These are phyloP conservation scores for Dactylonectria macrodidyma DNA, from an alignment of 2,329 filamentous ascomycete genomes.

Conservation along the genomic window DNA sequence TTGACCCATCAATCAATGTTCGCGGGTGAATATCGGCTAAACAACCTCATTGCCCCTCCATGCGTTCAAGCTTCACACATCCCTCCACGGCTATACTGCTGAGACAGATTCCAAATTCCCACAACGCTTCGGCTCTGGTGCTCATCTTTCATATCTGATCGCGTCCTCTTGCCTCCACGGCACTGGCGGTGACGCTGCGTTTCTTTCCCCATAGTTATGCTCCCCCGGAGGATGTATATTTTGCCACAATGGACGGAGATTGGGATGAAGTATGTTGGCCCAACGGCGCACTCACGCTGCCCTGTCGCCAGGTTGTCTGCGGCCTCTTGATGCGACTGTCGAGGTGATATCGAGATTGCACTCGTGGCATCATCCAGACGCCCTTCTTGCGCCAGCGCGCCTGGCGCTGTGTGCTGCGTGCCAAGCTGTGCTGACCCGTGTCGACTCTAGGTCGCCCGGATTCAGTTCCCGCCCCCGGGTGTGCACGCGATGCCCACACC, in stretches of 20 bases:
- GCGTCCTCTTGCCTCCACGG: constrained; percentile 27
- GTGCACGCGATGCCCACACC: constrained; percentile 79
- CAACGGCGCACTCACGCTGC: constrained; percentile 27
- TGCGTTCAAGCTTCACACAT: constrained; percentile 40
- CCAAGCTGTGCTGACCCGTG: constrained; percentile 28
- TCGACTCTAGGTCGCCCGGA: constrained; percentile 77
- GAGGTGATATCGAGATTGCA: constrained; percentile 11
- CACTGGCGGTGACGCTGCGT: constrained; percentile 30
- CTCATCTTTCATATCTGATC: constrained; percentile 1
- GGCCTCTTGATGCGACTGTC: constrained; percentile 12
- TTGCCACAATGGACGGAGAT: constrained; percentile 74
- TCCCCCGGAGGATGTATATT: constrained; percentile 55
- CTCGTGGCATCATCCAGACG: constrained; percentile 4
- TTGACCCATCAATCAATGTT: background rate
- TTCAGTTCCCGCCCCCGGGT: constrained; percentile 84
- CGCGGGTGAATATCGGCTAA: constrained; percentile 46
- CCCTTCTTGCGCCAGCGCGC: background rate
- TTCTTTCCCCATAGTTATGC: constrained; percentile 49
- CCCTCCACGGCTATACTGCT: constrained; percentile 32
- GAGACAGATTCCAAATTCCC: constrained; percentile 25
- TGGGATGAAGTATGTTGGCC: constrained; percentile 74
- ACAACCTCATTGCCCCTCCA: constrained; percentile 46
- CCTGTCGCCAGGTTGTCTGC: constrained; percentile 1
- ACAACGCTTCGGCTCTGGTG: constrained; percentile 4
- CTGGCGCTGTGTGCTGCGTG: background rate